A percentile compares a stretch with the other conserved stretches of the same genome.
Conservation (phyloP, 805 yeast species). For the Saccharomycopsis malanga region DNA sequence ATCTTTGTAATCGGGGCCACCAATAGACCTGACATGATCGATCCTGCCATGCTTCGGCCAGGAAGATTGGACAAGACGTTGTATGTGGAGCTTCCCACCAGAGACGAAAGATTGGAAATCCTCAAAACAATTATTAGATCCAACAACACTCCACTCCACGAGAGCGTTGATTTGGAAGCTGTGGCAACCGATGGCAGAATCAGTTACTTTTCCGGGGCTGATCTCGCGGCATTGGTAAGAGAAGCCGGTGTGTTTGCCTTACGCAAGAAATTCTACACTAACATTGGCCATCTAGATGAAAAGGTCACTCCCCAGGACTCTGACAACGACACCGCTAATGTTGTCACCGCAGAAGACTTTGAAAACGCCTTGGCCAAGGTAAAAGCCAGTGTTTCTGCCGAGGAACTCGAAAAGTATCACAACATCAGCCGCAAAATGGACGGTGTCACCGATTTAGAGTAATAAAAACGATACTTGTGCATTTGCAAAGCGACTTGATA, state of each 20-base stretch:
- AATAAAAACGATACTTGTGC: no score
- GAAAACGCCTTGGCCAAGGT: slow-evolving; percentile 62
- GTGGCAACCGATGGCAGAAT: slow-evolving; percentile 76
- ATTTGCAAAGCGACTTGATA: no score
- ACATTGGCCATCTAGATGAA: slow-evolving; percentile 43
- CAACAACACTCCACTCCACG: slow-evolving; percentile 69
- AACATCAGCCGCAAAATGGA: slow-evolving; percentile 56
- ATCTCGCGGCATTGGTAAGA: slow-evolving; percentile 81
- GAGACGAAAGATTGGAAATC: slow-evolving; percentile 74
- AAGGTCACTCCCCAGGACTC: slow-evolving; percentile 35
- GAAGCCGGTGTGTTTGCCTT: slow-evolving; percentile 91
- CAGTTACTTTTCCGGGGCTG: slow-evolving; percentile 93
- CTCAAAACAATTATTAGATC: slow-evolving; percentile 64
- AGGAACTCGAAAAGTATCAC: slow-evolving; percentile 73
- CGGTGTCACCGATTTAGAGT: slow-evolving; percentile 18
- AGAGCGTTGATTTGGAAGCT: slow-evolving; percentile 47
- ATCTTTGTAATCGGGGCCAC: slow-evolving; percentile 96
- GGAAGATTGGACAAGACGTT: slow-evolving; percentile 92
- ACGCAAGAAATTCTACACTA: slow-evolving; percentile 60
- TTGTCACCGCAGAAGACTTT: slow-evolving; percentile 64
- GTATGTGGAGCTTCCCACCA: slow-evolving; percentile 81
- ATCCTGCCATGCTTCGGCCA: slow-evolving; percentile 96
- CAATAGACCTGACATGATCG: slow-evolving; percentile 96
- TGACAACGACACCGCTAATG: slow-evolving; percentile 34
- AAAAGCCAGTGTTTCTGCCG: slow-evolving; percentile 86